Evolutionary conservation across 2,329 filamentous ascomycete species (phyloP).

Genomic region (Cordyceps farinosa): DNA sequence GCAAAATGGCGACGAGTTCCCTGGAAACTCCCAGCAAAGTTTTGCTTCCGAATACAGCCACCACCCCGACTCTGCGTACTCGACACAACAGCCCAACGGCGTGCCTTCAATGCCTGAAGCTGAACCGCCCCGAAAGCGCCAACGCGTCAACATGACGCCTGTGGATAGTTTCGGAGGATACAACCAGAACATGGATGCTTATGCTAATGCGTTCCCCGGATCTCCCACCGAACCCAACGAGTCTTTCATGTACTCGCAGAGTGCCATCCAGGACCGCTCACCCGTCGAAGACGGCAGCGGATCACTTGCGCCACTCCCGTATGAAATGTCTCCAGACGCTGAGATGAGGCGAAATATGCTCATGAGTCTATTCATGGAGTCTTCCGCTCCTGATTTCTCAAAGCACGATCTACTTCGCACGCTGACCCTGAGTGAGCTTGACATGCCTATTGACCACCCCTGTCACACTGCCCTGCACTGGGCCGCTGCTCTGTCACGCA

Average conservation of each 20-base stretch:
- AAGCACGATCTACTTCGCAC: constrained; percentile 74
- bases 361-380: constrained; percentile 78
- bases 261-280: constrained; percentile 39
- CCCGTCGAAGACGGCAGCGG: constrained; percentile 50
- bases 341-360: constrained; percentile 79
- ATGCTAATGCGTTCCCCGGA: constrained; percentile 53
- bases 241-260: constrained; percentile 66
- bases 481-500: constrained; percentile 88
- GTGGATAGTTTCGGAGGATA: constrained; percentile 57
- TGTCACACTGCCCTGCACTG: constrained; percentile 91
- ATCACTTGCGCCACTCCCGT: constrained; percentile 62
- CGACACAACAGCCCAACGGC: constrained; percentile 48
- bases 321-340: constrained; percentile 58
- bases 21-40: constrained; percentile 79
- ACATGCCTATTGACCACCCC: constrained; percentile 86
- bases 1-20: constrained; percentile 65
- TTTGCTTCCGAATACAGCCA: constrained; percentile 73
- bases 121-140: constrained; percentile 82
- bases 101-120: constrained; percentile 46
- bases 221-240: constrained; percentile 79
- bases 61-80: constrained; percentile 66
- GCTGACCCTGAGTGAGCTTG: constrained; percentile 75
- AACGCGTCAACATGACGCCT: constrained; percentile 54
- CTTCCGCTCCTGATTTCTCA: constrained; percentile 64
- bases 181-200: constrained; percentile 44